Conservation (phyloP, 306 rosid species). For the Dryas octopetala region DNA sequence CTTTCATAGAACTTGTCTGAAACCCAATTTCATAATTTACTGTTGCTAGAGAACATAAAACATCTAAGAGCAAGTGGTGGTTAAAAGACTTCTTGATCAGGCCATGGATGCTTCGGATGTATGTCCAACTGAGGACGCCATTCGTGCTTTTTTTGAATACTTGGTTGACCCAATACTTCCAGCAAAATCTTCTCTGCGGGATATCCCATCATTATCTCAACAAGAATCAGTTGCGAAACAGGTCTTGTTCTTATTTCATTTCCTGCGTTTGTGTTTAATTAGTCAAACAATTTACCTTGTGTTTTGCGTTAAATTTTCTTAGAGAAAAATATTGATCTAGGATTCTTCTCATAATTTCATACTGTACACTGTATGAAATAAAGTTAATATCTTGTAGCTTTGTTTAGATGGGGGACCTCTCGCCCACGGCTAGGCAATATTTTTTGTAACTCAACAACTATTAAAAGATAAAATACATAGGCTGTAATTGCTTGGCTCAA, state of each 20-base stretch:
- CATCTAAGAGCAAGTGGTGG: slow-evolving; percentile 15
- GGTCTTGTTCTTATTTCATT: slow-evolving; percentile 37
- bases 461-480: not conserved
- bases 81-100: not conserved
- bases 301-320: not conserved
- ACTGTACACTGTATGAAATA: not conserved
- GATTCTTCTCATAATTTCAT: slow-evolving; percentile 2
- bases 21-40: not conserved
- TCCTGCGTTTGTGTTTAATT: not conserved
- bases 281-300: not conserved
- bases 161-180: slow-evolving; percentile 69
- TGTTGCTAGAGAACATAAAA: not conserved
- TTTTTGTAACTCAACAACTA: not conserved
- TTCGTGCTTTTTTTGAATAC: slow-evolving; percentile 51
- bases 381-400: not conserved
- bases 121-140: slow-evolving; percentile 71
- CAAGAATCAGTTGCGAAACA: slow-evolving; percentile 63
- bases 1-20: not conserved
- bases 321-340: not conserved
- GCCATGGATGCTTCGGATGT: slow-evolving; percentile 46
- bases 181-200: slow-evolving; percentile 41
- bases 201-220: slow-evolving; percentile 41
- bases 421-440: not conserved
- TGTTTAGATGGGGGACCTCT: not conserved
- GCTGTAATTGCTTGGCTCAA: not conserved